phyloP scores from a whole-genome alignment of 495 filamentous ascomycete species.

The Podospora pseudocomata region DNA sequence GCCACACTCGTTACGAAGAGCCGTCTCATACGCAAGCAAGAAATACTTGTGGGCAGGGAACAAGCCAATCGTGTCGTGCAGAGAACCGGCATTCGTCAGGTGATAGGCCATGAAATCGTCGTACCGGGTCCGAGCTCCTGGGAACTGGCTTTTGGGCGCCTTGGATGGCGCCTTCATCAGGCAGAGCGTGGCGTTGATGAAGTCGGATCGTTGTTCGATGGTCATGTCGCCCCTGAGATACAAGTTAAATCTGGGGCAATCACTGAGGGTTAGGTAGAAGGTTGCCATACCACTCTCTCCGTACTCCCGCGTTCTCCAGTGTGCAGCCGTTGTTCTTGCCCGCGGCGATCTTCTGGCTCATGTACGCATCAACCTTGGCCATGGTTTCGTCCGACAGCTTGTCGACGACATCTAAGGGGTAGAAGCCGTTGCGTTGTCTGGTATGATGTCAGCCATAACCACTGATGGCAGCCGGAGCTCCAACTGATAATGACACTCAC shows the following conservation, averaged over 20 bases:
- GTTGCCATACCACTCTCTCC: slow-evolving; percentile 48
- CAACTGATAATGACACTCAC: slow-evolving; percentile 22
- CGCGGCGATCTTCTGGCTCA: slow-evolving; percentile 35
- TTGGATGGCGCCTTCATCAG: slow-evolving; percentile 43
- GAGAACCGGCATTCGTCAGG: slow-evolving; percentile 42
- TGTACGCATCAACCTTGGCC: slow-evolving; percentile 37
- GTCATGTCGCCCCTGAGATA: slow-evolving; percentile 46
- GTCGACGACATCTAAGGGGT: slow-evolving; percentile 41
- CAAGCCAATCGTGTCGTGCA: slow-evolving; percentile 58
- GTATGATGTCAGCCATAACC: neutral
- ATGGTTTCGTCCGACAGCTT: slow-evolving; percentile 37
- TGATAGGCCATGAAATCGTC: slow-evolving; percentile 56
- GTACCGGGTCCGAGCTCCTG: slow-evolving; percentile 48
- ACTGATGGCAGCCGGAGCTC: neutral
- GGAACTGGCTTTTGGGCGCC: slow-evolving; percentile 39
- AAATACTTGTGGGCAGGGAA: slow-evolving; percentile 69
- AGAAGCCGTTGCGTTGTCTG: slow-evolving; percentile 34
- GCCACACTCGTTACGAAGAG: slow-evolving; percentile 65
- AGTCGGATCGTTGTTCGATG: slow-evolving; percentile 47
- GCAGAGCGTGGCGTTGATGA: slow-evolving; percentile 48
- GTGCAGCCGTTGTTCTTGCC: slow-evolving; percentile 47
- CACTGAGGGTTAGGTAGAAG: neutral
- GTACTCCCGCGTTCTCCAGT: slow-evolving; percentile 43
- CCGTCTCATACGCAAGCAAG: slow-evolving; percentile 60
- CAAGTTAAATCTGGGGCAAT: neutral